These are phyloP conservation scores for Clavispora vitiphila DNA, from an alignment of 805 yeast genomes.

Conservation along the genomic window DNA sequence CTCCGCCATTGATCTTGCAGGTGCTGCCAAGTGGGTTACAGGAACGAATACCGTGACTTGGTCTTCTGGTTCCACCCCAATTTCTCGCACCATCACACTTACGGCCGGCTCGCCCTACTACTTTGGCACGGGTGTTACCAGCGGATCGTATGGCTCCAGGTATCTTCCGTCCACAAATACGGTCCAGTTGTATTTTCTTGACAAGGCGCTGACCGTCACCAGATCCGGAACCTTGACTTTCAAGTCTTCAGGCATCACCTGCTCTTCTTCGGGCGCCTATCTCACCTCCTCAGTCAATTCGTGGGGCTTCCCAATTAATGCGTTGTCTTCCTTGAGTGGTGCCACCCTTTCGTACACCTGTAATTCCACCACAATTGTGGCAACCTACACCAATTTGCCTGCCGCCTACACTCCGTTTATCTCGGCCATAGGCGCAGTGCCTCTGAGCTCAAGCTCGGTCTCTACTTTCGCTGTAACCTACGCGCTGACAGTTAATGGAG, in stretches of 20 bases:
- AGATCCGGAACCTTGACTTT: background rate
- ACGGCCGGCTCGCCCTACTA: background rate
- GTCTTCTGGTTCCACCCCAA: constrained; percentile 11
- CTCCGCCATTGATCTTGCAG: constrained; percentile 11
- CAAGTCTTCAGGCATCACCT: constrained; percentile 9
- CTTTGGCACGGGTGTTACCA: background rate
- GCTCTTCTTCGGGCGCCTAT: constrained; percentile 16
- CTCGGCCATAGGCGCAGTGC: constrained; percentile 6
- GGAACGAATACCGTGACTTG: constrained; percentile 20
- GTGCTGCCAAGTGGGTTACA: constrained; percentile 13
- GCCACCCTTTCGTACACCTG: constrained; percentile 12
- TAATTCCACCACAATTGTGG: constrained; percentile 4
- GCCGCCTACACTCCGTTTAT: constrained; percentile 25
- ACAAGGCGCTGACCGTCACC: background rate
- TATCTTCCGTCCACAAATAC: background rate
- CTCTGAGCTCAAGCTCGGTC: constrained; percentile 1
- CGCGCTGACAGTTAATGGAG: background rate
- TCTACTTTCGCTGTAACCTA: background rate
- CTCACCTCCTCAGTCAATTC: constrained; percentile 19
- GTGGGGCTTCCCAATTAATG: constrained; percentile 16
- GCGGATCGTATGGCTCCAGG: background rate
- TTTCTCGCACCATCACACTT: constrained; percentile 11
- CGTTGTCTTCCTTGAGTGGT: background rate
- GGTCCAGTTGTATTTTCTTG: background rate
- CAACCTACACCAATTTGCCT: constrained; percentile 19